Conservation (phyloP, 108 stramenopile genomes). For the Discostella stelligeroides region DNA sequence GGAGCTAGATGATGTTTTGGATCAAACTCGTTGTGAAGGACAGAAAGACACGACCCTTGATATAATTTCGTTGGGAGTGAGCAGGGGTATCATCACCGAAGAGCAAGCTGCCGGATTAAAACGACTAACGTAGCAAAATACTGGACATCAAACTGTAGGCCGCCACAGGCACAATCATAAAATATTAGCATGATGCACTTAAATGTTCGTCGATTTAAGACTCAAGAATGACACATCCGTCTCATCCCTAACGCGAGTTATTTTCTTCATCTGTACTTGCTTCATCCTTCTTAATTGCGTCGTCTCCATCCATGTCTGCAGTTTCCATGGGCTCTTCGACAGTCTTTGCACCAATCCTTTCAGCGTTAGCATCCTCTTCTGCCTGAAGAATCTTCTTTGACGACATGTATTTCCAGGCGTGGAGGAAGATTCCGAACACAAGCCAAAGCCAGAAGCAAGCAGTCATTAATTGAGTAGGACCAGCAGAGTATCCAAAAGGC, state of each 20-base stretch:
- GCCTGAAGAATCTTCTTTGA: constrained; percentile 44
- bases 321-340: constrained; percentile 13
- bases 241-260: not conserved
- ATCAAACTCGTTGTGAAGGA: constrained; percentile 20
- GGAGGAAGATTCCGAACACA: constrained; percentile 48
- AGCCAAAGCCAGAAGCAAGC: constrained; percentile 71
- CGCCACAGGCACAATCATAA: constrained; percentile 58
- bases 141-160: constrained; percentile 69
- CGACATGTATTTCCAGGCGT: constrained; percentile 52
- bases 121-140: constrained; percentile 20
- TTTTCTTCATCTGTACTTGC: constrained; percentile 4
- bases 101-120: constrained; percentile 38
- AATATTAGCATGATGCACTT: too few relatives aligned
- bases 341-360: constrained; percentile 14
- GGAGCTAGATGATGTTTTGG: constrained; percentile 47
- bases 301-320: not conserved
- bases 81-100: constrained; percentile 43
- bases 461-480: constrained; percentile 69
- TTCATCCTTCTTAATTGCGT: not conserved
- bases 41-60: constrained; percentile 4
- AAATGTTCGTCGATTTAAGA: too few relatives aligned
- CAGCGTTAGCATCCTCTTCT: constrained; percentile 28
- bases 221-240: too few relatives aligned
- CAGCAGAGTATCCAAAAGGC: constrained; percentile 79
- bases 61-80: constrained; percentile 34